Percentiles rank a stretch among this genome's conserved stretches.
These are phyloP conservation scores for Debaryomycetaceae sp. DNA, from an alignment of 1,139 yeast genomes.

Conservation along the genomic window DNA sequence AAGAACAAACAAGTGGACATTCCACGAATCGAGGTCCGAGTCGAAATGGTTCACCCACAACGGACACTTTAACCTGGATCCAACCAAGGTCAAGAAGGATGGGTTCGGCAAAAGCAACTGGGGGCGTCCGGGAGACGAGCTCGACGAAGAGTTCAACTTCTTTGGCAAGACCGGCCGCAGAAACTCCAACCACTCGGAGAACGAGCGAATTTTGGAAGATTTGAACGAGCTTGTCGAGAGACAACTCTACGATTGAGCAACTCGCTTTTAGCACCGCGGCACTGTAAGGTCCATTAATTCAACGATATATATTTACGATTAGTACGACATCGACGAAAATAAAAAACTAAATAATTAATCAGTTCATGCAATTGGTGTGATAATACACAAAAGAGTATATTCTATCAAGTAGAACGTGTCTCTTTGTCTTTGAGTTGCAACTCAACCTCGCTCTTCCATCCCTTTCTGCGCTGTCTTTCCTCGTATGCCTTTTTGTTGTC, in stretches of 20 bases:
- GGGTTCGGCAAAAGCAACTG: slow-evolving; percentile 84
- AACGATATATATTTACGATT: slow-evolving; percentile 1
- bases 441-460: slow-evolving; percentile 57
- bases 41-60: slow-evolving; percentile 76
- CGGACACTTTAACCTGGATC: slow-evolving; percentile 64
- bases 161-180: slow-evolving; percentile 31
- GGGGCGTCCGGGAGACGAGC: slow-evolving; percentile 70
- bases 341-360: no score
- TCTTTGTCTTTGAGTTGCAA: slow-evolving; percentile 19
- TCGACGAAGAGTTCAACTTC: slow-evolving; percentile 35
- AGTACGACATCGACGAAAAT: slow-evolving; percentile 1
- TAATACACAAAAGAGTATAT: not conserved
- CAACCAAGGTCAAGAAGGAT: slow-evolving; percentile 73
- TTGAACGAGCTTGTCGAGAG: slow-evolving; percentile 23
- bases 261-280: no score
- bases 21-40: slow-evolving; percentile 55
- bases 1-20: slow-evolving; percentile 80
- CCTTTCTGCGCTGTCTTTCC: slow-evolving; percentile 75
- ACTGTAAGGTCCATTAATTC: not conserved
- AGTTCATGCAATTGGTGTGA: not conserved
- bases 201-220: slow-evolving; percentile 23
- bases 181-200: slow-evolving; percentile 39
- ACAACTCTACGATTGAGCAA: not conserved
- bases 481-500: slow-evolving; percentile 64
- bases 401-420: not conserved